Evolutionary conservation across 805 yeast species (phyloP).

Genomic region (Groenewaldozyma salmanticensis): DNA sequence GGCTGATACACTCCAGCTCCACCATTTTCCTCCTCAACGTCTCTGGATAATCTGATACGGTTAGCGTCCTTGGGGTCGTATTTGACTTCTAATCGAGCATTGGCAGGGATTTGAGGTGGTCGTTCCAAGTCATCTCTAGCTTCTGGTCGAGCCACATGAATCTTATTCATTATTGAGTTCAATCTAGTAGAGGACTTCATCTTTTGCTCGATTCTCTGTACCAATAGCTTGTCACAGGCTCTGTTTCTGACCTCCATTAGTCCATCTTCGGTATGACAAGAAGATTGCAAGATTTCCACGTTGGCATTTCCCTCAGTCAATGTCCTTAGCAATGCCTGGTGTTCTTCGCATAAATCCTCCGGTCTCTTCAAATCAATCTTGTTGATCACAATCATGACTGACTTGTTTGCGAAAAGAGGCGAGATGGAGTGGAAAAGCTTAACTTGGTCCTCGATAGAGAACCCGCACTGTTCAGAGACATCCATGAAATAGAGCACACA

Average conservation of each 20-base stretch:
- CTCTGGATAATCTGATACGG: constrained; percentile 64
- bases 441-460: constrained; percentile 94
- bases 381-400: constrained; percentile 91
- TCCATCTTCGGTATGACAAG: constrained; percentile 90
- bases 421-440: constrained; percentile 93
- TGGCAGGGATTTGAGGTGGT: constrained; percentile 67
- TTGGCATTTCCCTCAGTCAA: constrained; percentile 47
- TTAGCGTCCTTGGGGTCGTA: constrained; percentile 75
- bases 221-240: constrained; percentile 93
- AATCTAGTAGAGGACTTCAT: constrained; percentile 80
- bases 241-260: constrained; percentile 92
- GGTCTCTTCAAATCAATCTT: constrained; percentile 83
- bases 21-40: constrained; percentile 88
- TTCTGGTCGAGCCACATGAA: constrained; percentile 87
- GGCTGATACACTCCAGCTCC: constrained; percentile 98
- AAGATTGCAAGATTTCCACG: constrained; percentile 86
- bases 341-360: constrained; percentile 72
- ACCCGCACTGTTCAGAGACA: constrained; percentile 98
- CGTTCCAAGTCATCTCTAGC: constrained; percentile 76
- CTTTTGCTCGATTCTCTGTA: constrained; percentile 94
- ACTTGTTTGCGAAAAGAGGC: constrained; percentile 93
- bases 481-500: constrained; percentile 98
- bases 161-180: constrained; percentile 81
- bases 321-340: constrained; percentile 59
- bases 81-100: constrained; percentile 48